These are phyloP conservation scores for Bruguiera sexangula DNA, from an alignment of 345 rosid genomes.

Conservation along the genomic window DNA sequence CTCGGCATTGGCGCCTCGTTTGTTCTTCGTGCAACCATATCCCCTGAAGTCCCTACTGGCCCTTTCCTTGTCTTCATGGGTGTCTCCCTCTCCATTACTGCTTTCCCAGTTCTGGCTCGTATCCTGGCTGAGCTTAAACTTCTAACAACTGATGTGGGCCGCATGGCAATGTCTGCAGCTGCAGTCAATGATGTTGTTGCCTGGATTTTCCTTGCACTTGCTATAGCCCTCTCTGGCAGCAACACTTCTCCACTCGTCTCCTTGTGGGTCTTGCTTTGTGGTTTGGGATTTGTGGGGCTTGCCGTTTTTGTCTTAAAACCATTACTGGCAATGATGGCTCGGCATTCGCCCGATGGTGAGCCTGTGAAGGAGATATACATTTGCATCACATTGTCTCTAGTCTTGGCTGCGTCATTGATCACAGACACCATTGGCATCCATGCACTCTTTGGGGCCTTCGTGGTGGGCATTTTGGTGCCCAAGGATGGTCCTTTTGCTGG, in stretches of 20 bases:
- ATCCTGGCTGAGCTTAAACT: conserved; percentile 50
- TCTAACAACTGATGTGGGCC: conserved; percentile 48
- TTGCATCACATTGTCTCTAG: conserved; percentile 33
- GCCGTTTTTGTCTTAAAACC: conserved; percentile 23
- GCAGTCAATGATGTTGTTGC: conserved; percentile 49
- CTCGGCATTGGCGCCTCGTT: conserved; percentile 65
- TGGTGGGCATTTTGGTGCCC: conserved; percentile 41
- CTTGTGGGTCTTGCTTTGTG: conserved; percentile 43
- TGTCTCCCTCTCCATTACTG: conserved; percentile 47
- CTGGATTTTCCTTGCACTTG: conserved; percentile 47
- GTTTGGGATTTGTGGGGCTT: conserved; percentile 29
- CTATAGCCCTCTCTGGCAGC: conserved; percentile 37
- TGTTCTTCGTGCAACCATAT: conserved; percentile 50
- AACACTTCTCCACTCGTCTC: conserved; percentile 31
- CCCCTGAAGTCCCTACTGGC: conserved; percentile 39
- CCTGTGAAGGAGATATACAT: conserved; percentile 46
- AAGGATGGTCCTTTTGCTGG: conserved; percentile 45
- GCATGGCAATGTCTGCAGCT: conserved; percentile 52
- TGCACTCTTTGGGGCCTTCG: conserved; percentile 46
- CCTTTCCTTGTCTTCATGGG: conserved; percentile 59
- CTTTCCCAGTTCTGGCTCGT: conserved; percentile 47
- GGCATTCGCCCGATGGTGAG: conserved; percentile 41
- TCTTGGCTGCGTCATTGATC: conserved; percentile 33
- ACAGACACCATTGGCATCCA: conserved; percentile 49
- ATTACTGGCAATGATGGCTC: conserved; percentile 26